Conservation (phyloP, 1,284 basidiomycete species). For the Trichosporon faecale region DNA sequence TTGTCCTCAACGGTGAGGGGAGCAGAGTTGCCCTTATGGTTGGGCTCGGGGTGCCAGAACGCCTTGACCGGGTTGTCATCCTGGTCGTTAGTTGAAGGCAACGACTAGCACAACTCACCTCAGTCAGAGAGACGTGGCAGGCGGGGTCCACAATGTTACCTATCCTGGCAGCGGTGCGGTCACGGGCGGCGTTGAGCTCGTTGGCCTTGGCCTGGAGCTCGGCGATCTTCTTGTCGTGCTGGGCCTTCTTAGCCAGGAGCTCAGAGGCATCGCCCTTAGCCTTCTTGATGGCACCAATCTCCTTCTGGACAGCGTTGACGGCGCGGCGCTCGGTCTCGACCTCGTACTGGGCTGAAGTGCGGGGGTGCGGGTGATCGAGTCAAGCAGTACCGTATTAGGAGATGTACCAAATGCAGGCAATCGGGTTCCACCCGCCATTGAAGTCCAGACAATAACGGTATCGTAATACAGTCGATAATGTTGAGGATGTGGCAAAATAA, state of each 20-base stretch:
- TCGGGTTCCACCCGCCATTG: background rate
- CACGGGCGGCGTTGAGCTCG: constrained; percentile 68
- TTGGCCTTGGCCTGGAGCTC: constrained; percentile 68
- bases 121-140: constrained; percentile 81
- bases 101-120: constrained; percentile 59
- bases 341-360: constrained; percentile 72
- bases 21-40: constrained; percentile 56
- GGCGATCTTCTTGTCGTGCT: constrained; percentile 70
- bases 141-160: constrained; percentile 90
- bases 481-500: background rate
- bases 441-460: background rate
- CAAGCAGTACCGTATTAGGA: background rate
- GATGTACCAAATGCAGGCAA: background rate
- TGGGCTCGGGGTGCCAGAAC: constrained; percentile 82
- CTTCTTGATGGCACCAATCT: constrained; percentile 92
- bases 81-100: constrained; percentile 46
- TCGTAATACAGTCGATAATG: background rate
- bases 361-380: background rate
- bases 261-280: constrained; percentile 88
- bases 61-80: constrained; percentile 83
- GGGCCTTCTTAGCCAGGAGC: constrained; percentile 73
- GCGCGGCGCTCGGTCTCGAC: constrained; percentile 73
- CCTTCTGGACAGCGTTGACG: constrained; percentile 86
- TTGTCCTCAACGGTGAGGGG: constrained; percentile 59
- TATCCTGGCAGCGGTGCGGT: constrained; percentile 69